Base-by-base conservation (phyloP, 1,139 yeast genomes). In the Meyerozyma smithsonii region DNA sequence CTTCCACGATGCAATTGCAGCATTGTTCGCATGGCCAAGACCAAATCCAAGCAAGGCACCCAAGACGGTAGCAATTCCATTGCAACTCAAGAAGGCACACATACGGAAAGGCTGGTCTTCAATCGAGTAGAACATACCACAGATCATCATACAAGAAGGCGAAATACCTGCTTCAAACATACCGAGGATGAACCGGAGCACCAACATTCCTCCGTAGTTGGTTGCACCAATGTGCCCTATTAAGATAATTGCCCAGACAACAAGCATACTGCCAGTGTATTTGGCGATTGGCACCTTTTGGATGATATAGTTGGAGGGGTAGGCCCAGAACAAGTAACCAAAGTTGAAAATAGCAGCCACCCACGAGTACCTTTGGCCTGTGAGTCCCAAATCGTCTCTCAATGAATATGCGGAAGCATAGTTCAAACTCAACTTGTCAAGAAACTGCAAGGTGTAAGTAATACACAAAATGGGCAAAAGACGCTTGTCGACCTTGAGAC, bases 321-420 rank as follows among this genome's bases (percentile, higher is more conserved):
- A 62, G 37, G 77, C 77, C 45, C 75, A 77, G 32, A 73, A 61
- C 42, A 74, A 49, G 47, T 72, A 74, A 5, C 79, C 80, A 44
- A 74, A 65, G 47, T 74, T 73, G 54, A 81, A 81, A 24, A 79
- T 70, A 1, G 86, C 79, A n/a, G 81, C 77, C 39, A 77, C 61
- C 75, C 84, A 78, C 19, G 62, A 51, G 42, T 58, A 59, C 35
- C 52, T 46, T 37, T 58, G 51, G 11, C 61, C 60, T 2, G 26
- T 41, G 14, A 60, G 42, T 4, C 48, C 51, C 36, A 59, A 47
- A 40, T 60, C 65, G 20, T 54, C 58, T 36, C 37, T 49, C 32
- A 60, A 47, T 2, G 54, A 42, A 35, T 54, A 58, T 3, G 59
- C 56, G 14, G 55, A 39, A 8, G 62, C 62, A 44, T 59, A 37